Evolutionary conservation across 208 protist genomes (phyloP), one percentile per base, ranked within the genome.

Genomic region (Naegleria gruberi): DNA sequence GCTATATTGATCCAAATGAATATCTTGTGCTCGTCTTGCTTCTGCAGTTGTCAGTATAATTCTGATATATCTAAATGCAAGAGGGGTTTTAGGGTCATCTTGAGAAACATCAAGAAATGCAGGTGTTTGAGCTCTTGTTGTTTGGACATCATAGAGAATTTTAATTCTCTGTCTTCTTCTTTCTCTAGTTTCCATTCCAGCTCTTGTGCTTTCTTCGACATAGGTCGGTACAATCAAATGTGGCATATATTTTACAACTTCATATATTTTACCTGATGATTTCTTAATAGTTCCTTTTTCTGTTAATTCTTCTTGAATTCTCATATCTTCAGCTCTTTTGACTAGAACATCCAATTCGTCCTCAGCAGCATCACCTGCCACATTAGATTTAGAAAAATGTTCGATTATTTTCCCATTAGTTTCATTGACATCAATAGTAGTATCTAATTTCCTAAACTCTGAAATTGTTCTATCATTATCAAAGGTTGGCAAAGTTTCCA

Each of bases 61-160:
- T 34, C 87, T 43, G n/a, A 90, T 90, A 40, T 85, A 85, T 43
- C 87, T 41, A 84, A 90, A 90, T 2, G 87, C 87, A 2, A 85
- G n/a, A 43, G 87, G 87, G 19, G 87, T 90, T 84, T 90, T 90
- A 41, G 87, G 87, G 12, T 90, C 87, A 55, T 90, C 87, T 90
- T 85, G 74, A 23, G 74, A 85, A 4, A 90, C 87, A 74, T 90
- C 87, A 0, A 90, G 45, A 90, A 85, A 84, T 23, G 77, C 87
- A 34, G 87, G 87, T 84, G 73, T 82, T 55, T 90, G 87, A 34
- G 87, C 87, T 30, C 87, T 8, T 85, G 87, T 26, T 37, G 46
- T 90, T 15, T 51, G 12, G 8, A 90, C 87, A 74, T 90, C 87
- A 23, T 90, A 90, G 5, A 90, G 41, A 57, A 90, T 90, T 34